Evolutionary conservation across 2,329 filamentous ascomycete species (phyloP).

Genomic region (Lasiodiplodia sp.): DNA sequence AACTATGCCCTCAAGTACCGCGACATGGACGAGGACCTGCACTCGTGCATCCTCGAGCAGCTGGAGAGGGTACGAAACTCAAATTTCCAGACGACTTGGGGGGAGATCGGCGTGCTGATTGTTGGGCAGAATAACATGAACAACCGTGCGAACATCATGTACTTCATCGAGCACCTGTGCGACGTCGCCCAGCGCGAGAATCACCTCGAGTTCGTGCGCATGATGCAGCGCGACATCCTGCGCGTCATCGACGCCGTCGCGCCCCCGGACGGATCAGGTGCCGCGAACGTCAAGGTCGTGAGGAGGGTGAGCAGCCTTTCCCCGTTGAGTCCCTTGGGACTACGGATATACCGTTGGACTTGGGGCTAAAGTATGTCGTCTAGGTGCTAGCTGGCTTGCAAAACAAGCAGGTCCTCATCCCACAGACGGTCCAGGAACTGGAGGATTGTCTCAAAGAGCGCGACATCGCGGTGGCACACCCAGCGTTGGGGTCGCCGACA

Average conservation of each 20-base stretch:
- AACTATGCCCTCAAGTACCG: constrained; percentile 93
- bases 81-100: neutral
- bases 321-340: neutral
- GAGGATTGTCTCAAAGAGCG: constrained; percentile 83
- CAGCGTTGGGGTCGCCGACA: constrained; percentile 37
- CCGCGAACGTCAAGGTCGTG: constrained; percentile 92
- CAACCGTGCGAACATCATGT: constrained; percentile 97
- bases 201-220: constrained; percentile 82
- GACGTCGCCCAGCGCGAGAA: constrained; percentile 81
- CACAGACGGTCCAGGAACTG: constrained; percentile 78
- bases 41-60: constrained; percentile 96
- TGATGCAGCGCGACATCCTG: constrained; percentile 94
- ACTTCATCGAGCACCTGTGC: constrained; percentile 95
- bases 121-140: constrained; percentile 84
- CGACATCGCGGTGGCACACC: constrained; percentile 57
- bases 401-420: constrained; percentile 74
- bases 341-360: no score
- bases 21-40: constrained; percentile 95
- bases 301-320: constrained; percentile 67
- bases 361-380: neutral
- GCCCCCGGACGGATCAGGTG: constrained; percentile 83
- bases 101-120: neutral
- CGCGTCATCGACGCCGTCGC: constrained; percentile 91
- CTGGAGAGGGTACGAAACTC: constrained; percentile 71
- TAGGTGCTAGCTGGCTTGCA: constrained; percentile 75